Evolutionary conservation across 1,284 basidiomycete species (phyloP), one percentile per base, ranked within the genome.

Genomic region (Leccinum pachyderme): DNA sequence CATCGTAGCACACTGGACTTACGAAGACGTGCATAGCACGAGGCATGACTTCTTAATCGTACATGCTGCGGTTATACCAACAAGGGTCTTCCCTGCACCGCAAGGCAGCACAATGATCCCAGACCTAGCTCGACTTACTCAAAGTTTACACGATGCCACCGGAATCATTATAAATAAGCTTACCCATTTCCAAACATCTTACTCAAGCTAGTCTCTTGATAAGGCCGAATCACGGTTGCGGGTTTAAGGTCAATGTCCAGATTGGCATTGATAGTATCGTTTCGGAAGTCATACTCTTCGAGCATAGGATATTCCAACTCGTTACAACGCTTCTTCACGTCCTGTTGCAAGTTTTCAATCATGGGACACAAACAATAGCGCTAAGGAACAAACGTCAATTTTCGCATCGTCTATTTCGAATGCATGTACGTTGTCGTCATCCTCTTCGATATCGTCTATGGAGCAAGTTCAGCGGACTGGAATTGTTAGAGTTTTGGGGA

Each of bases 101-200:
- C 97, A 99, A 39, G 97, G 97, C 31, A 99, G 78, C 4, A 99
- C 97, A 60, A 99, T 99, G 64, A 99, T 99, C 4, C 97, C 97
- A 48, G 95, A 98, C 55, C 95, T 84, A 46, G 95, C 95, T 68
- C 95, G 94, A 49, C 95, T 94, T 57, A 58, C 54, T 53, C 22
- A 27, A 51, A 56, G 57, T 6, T 11, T 60, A 55, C 33, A 29
- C 22, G 24, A 47, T 44, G 27, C 51, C 9, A 24, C 4, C 7
- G 18, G 28, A 49, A 33, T 39, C 13, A 15, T 45, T 29, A 46
- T 52, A 29, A 44, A 35, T 35, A 15, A 12, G 67, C 81, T 54
- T 67, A 92, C 89, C 93, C 95, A 71, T 98, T 98, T 55, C 95
- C 95, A 72, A 98, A 98, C 95, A 98, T 98, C 75, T 98, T 98